Percentiles rank a stretch among this genome's conserved stretches.
Evolutionary conservation across 805 yeast species (phyloP).

Genomic region (Myxozyma neotropica): DNA sequence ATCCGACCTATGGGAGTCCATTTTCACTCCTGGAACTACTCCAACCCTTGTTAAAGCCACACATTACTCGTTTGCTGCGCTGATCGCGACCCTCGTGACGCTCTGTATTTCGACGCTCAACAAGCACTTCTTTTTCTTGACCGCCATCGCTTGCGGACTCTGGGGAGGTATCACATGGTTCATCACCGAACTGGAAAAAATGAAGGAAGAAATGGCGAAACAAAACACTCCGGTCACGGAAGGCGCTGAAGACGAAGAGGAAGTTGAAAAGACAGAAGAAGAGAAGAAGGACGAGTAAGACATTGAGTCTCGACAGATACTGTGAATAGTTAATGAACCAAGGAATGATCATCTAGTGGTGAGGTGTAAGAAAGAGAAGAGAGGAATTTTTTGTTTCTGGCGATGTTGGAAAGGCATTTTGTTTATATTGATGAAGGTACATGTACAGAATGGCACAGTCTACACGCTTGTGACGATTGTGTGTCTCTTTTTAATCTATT

Average conservation of each 20-base stretch:
- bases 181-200: conserved; percentile 27
- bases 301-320: background rate
- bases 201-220: conserved; percentile 33
- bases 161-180: conserved; percentile 89
- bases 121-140: conserved; percentile 64
- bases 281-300: conserved; percentile 23
- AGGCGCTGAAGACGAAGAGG: conserved; percentile 22
- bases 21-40: conserved; percentile 89
- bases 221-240: conserved; percentile 35
- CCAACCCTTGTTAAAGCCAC: conserved; percentile 90
- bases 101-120: conserved; percentile 63
- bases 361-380: no score
- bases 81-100: conserved; percentile 57
- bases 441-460: no score
- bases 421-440: no score
- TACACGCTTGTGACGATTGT: no score
- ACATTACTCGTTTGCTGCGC: conserved; percentile 72
- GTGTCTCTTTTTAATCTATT: background rate
- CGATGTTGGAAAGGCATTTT: no score
- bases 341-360: background rate
- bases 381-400: no score
- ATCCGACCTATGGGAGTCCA: conserved; percentile 81
- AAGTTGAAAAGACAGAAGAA: conserved; percentile 15
- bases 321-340: background rate
- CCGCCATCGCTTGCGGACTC: conserved; percentile 60